Conservation (phyloP, 2,329 filamentous ascomycete genomes). For the Karstenula rhodostoma region DNA sequence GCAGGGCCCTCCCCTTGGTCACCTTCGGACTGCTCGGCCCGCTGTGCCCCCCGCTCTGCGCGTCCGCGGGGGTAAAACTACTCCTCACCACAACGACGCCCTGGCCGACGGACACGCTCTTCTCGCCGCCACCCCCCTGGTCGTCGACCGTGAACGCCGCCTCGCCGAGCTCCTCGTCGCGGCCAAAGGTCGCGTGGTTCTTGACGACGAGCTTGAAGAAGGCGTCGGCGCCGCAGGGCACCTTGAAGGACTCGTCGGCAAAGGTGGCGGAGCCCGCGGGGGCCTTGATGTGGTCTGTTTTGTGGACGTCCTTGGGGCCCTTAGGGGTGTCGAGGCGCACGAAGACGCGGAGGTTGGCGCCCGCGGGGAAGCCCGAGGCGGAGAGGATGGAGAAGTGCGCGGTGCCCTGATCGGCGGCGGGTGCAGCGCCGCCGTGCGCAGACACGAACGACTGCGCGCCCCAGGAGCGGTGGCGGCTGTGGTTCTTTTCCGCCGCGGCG, state of each 20-base stretch:
- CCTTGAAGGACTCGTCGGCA: slow-evolving; percentile 75
- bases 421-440: slow-evolving; percentile 50
- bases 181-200: slow-evolving; percentile 84
- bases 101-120: slow-evolving; percentile 75
- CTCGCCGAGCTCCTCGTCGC: slow-evolving; percentile 85
- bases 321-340: slow-evolving; percentile 73
- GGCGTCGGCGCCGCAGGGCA: slow-evolving; percentile 79
- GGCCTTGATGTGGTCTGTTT: slow-evolving; percentile 90
- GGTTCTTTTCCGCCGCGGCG: slow-evolving; percentile 20
- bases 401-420: slow-evolving; percentile 70
- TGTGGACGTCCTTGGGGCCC: slow-evolving; percentile 78
- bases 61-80: slow-evolving; percentile 67
- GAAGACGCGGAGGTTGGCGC: slow-evolving; percentile 79
- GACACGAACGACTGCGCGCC: slow-evolving; percentile 52
- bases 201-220: slow-evolving; percentile 88
- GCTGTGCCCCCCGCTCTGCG: slow-evolving; percentile 10
- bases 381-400: slow-evolving; percentile 83
- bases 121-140: slow-evolving; percentile 70
- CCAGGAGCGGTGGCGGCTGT: slow-evolving; percentile 46
- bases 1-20: slow-evolving; percentile 52
- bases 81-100: slow-evolving; percentile 78
- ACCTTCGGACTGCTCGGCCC: slow-evolving; percentile 44
- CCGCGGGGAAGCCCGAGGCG: slow-evolving; percentile 78
- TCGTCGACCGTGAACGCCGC: slow-evolving; percentile 93
- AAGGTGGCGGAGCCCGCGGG: slow-evolving; percentile 66